phyloP scores from a whole-genome alignment of 441 rosid species.

The Pelargonium myrrhifolium region DNA sequence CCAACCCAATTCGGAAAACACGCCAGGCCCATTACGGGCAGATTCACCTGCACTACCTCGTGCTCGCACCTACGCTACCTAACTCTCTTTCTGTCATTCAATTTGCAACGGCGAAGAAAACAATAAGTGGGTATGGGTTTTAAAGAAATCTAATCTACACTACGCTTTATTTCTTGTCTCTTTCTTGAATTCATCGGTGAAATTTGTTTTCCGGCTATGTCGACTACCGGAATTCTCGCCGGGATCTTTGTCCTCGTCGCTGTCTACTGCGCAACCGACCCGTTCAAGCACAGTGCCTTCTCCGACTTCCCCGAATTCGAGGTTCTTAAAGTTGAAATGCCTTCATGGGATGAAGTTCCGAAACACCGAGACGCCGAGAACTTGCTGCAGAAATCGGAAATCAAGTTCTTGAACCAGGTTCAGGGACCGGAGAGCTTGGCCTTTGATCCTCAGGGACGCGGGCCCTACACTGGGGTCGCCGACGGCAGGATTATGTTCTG shows the following conservation, averaged over 20 bases:
- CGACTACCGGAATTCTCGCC: conserved; percentile 28
- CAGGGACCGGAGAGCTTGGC: conserved; percentile 94
- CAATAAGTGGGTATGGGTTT: neutral
- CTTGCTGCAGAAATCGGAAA: conserved; percentile 62
- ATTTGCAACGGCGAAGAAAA: neutral
- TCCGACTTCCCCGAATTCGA: conserved; percentile 55
- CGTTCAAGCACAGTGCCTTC: conserved; percentile 60
- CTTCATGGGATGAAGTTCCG: conserved; percentile 38
- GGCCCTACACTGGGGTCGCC: conserved; percentile 86
- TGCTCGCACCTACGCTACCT: neutral
- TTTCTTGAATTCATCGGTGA: neutral
- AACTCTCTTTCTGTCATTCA: neutral
- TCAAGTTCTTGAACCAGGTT: conserved; percentile 59
- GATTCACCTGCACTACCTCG: too few species aligned
- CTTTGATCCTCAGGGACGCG: conserved; percentile 77
- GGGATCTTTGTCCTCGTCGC: conserved; percentile 45
- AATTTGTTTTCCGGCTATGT: conserved; percentile 21
- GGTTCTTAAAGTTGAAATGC: conserved; percentile 37
- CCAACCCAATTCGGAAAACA: too few species aligned
- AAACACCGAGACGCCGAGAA: conserved; percentile 41
- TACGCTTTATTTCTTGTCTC: neutral
- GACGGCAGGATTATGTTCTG: conserved; percentile 76
- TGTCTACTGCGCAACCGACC: conserved; percentile 66
- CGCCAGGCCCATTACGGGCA: too few species aligned
- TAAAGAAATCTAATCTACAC: too few species aligned